phyloP scores from a whole-genome alignment of 495 filamentous ascomycete species.

The Chaetomidium leptoderma region DNA sequence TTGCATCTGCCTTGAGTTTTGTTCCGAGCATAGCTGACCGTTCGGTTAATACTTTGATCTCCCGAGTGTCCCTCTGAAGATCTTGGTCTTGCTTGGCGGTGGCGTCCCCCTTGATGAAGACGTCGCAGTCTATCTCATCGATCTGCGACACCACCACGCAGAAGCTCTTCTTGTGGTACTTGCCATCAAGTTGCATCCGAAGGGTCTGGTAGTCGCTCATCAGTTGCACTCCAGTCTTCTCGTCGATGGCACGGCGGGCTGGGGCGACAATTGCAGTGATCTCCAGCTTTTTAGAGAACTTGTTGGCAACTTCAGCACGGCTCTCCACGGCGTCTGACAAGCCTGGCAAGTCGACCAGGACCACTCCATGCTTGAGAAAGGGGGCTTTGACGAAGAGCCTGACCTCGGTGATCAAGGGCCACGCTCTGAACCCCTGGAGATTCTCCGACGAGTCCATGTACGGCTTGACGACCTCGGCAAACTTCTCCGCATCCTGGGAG shows the following conservation, averaged over 20 bases:
- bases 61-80: not conserved
- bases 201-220: constrained; percentile 23
- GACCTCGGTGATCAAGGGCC: constrained; percentile 29
- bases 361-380: constrained; percentile 22
- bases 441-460: constrained; percentile 20
- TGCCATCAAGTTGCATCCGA: constrained; percentile 23
- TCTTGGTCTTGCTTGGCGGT: not conserved
- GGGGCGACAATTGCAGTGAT: constrained; percentile 19
- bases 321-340: constrained; percentile 21
- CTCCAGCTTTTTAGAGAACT: not conserved
- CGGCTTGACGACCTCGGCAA: constrained; percentile 16
- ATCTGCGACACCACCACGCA: constrained; percentile 26
- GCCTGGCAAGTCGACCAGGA: constrained; percentile 28
- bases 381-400: constrained; percentile 23
- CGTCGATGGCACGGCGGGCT: constrained; percentile 21
- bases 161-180: constrained; percentile 18
- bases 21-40: too few species aligned
- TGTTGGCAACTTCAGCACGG: not conserved
- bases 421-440: constrained; percentile 6
- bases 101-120: constrained; percentile 1
- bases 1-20: too few species aligned
- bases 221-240: constrained; percentile 18
- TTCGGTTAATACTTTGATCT: not conserved
- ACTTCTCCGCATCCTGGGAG: constrained; percentile 11
- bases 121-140: constrained; percentile 24